Conservation (phyloP, 1,284 basidiomycete species). For the Hymenochaete sp. region DNA sequence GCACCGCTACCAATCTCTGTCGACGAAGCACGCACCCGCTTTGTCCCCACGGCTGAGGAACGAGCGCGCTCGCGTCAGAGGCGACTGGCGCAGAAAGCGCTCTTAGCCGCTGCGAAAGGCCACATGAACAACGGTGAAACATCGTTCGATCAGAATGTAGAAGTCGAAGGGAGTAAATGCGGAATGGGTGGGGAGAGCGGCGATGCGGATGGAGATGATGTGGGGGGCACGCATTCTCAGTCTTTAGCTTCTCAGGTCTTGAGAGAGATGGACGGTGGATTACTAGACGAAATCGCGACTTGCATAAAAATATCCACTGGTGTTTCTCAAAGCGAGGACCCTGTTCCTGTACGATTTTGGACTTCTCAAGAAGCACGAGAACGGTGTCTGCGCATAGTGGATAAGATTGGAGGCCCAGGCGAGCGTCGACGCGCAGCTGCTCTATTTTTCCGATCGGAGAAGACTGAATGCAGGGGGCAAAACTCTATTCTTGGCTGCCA, state of each 20-base stretch:
- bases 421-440: constrained; percentile 53
- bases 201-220: constrained; percentile 26
- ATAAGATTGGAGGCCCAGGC: constrained; percentile 58
- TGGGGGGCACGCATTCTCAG: constrained; percentile 47
- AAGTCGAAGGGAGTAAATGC: neutral
- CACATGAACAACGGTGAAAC: constrained; percentile 4
- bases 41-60: constrained; percentile 47
- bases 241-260: constrained; percentile 56
- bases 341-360: constrained; percentile 49
- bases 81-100: constrained; percentile 16
- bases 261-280: constrained; percentile 62
- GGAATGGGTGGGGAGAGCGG: constrained; percentile 18
- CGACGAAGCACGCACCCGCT: constrained; percentile 54
- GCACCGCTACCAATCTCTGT: constrained; percentile 49
- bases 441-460: constrained; percentile 48
- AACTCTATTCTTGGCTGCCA: neutral
- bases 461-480: constrained; percentile 6
- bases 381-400: constrained; percentile 59
- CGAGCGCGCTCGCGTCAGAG: constrained; percentile 49
- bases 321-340: constrained; percentile 9
- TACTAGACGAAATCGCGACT: constrained; percentile 56
- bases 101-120: constrained; percentile 1
- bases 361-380: constrained; percentile 65
- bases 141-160: neutral
- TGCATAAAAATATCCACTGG: constrained; percentile 26